These are phyloP conservation scores for Zalerion maritima DNA, from an alignment of 495 filamentous ascomycete species.

Conservation along the genomic window DNA sequence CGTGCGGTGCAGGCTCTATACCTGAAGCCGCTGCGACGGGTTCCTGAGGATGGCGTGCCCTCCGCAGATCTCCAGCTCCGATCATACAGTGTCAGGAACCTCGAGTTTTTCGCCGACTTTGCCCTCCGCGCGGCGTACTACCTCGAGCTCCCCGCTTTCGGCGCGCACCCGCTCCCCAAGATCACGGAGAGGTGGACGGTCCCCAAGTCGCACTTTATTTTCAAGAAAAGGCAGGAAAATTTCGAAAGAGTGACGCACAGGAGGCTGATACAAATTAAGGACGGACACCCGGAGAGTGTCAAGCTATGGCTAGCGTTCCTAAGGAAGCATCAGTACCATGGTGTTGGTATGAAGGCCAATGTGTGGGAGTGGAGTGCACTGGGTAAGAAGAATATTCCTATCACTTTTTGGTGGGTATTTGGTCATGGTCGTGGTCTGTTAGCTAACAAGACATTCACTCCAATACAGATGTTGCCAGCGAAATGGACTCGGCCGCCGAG, in stretches of 20 bases:
- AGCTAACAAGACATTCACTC: constrained; percentile 10
- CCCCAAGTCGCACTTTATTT: constrained; percentile 73
- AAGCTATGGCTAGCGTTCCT: constrained; percentile 85
- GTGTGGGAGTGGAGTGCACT: constrained; percentile 74
- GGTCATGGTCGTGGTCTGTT: not conserved
- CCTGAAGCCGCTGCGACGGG: constrained; percentile 66
- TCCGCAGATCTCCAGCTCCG: constrained; percentile 84
- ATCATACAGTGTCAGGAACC: constrained; percentile 78
- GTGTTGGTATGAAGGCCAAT: constrained; percentile 97
- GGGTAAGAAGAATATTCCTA: constrained; percentile 32
- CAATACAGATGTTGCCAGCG: constrained; percentile 46
- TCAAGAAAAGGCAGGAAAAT: constrained; percentile 97
- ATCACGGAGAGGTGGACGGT: constrained; percentile 90
- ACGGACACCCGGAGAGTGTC: constrained; percentile 78
- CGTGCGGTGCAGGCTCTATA: constrained; percentile 73
- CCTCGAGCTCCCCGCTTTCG: constrained; percentile 69
- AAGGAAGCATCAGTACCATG: constrained; percentile 79
- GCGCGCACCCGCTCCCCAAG: constrained; percentile 77
- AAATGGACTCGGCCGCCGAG: constrained; percentile 45
- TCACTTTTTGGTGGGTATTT: not conserved
- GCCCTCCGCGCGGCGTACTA: constrained; percentile 91
- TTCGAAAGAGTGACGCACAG: constrained; percentile 83
- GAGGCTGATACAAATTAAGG: constrained; percentile 81
- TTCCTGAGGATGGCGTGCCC: constrained; percentile 58
- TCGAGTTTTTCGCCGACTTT: constrained; percentile 92